phyloP scores from a whole-genome alignment of 1,284 basidiomycete genomes.

The Irpex sp. region DNA sequence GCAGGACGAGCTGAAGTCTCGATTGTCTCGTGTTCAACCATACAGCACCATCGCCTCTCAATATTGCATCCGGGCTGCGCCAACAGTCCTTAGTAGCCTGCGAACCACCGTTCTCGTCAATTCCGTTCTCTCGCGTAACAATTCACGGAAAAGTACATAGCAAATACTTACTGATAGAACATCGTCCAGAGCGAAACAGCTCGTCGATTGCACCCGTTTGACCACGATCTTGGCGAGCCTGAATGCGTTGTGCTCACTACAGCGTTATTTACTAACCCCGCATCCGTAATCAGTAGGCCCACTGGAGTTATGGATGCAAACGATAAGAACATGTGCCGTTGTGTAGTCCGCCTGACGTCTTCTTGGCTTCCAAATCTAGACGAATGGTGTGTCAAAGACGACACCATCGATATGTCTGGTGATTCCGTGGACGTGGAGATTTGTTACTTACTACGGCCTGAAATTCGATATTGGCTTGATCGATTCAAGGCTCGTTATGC shows the following conservation, averaged over 20 bases:
- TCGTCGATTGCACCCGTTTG: background rate
- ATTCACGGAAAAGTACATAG: background rate
- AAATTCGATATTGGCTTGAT: too few species aligned
- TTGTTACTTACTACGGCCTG: too few species aligned
- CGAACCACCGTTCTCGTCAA: background rate
- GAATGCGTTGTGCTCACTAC: background rate
- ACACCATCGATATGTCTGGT: background rate
- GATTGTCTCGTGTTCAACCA: background rate
- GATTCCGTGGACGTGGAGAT: background rate
- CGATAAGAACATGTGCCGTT: background rate
- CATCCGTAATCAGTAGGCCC: background rate
- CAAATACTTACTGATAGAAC: background rate
- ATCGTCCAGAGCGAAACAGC: background rate
- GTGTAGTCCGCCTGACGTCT: background rate
- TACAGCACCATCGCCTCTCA: background rate
- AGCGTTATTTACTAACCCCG: background rate
- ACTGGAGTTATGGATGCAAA: background rate
- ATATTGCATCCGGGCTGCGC: background rate
- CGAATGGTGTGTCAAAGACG: background rate
- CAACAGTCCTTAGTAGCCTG: background rate
- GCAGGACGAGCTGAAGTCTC: background rate
- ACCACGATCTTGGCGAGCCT: background rate
- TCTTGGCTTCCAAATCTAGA: background rate
- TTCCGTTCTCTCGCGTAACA: background rate
- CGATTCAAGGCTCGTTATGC: too few species aligned